Evolutionary conservation across 106 monocot species (phyloP).

Genomic region (Apostasia ramifera): DNA sequence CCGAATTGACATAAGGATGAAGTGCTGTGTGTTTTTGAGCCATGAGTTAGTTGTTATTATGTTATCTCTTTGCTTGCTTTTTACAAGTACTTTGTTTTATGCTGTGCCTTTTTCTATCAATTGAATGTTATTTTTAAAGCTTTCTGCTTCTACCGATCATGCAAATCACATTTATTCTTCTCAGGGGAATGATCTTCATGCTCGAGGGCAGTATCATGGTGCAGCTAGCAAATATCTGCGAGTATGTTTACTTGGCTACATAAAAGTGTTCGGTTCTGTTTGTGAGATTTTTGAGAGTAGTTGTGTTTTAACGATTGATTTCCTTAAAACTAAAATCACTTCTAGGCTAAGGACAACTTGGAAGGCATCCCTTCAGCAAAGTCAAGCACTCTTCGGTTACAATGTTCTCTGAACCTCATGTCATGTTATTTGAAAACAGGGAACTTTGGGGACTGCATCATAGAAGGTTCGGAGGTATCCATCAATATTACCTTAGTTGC

Average conservation of each 20-base stretch:
- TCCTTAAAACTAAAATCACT: not conserved
- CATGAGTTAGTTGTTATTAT: not conserved
- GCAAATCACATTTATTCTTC: not conserved
- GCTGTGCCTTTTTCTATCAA: not conserved
- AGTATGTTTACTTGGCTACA: constrained; percentile 29
- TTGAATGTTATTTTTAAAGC: not conserved
- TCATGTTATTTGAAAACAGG: constrained; percentile 83
- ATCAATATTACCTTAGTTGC: not conserved
- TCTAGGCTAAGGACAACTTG: constrained; percentile 87
- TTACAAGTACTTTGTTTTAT: not conserved
- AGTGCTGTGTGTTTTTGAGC: not conserved
- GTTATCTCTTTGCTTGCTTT: not conserved
- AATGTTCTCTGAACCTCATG: constrained; percentile 95
- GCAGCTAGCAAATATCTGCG: constrained; percentile 82
- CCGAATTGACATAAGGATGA: too few species aligned
- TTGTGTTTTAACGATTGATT: constrained; percentile 1
- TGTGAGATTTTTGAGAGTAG: not conserved
- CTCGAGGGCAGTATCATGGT: constrained; percentile 44
- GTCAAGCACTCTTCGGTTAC: constrained; percentile 58
- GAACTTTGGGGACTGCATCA: constrained; percentile 78
- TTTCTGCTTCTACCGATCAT: not conserved
- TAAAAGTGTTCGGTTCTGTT: constrained; percentile 1
- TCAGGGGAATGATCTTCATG: constrained; percentile 90
- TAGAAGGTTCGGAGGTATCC: constrained; percentile 83
- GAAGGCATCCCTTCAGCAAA: constrained; percentile 51